Evolutionary conservation across 1,284 basidiomycete species (phyloP), one percentile per base, ranked within the genome.

Genomic region (Bondarzewia mesenterica): DNA sequence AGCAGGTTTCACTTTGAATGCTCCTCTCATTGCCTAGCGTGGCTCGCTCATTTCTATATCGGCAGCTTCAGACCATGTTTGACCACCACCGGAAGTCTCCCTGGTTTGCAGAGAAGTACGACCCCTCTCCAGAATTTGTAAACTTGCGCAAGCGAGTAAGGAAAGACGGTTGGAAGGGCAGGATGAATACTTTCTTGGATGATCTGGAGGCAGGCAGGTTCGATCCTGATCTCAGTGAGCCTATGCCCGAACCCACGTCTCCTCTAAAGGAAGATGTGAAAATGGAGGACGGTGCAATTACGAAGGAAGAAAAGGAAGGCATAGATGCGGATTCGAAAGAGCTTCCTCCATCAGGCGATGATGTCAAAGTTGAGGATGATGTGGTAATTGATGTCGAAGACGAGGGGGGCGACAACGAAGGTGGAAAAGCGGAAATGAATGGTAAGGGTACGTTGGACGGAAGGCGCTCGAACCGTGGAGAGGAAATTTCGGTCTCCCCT

Each of bases 41-140:
- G 60, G 57, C 58, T 65, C 62, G 3, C 8, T 63, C 71, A 66
- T 35, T 49, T 15, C 71, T 73, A 66, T 75, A n/a, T 36, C n/a
- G 15, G 16, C 32, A 90, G 89, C 78, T 94, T 58, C 89, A 89
- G 71, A 85, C 85, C 50, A 85, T 95, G 74, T 94, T 90, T 75
- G 84, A 94, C 41, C 87, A 90, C 63, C 92, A 94, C 70, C 80
- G 83, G 66, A 86, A 87, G 61, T 89, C 89, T 18, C 85, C 88
- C 7, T 97, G 93, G 93, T 96, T 95, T 71, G 80, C 82, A 52
- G 93, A 97, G 72, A 90, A 90, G 64, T 97, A 97, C 70, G 88
- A 89, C 49, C 83, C 84, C 47, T 65, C 78, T 18, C 69, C 79
- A 43, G 86, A 89, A 57, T 78, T 75, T 59, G 73, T 75, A 47